Percentiles rank a stretch among this genome's conserved stretches.
These are phyloP conservation scores for Xenosphaeropsis pyriputrescens DNA, from an alignment of 2,329 filamentous ascomycete species.

Conservation along the genomic window DNA sequence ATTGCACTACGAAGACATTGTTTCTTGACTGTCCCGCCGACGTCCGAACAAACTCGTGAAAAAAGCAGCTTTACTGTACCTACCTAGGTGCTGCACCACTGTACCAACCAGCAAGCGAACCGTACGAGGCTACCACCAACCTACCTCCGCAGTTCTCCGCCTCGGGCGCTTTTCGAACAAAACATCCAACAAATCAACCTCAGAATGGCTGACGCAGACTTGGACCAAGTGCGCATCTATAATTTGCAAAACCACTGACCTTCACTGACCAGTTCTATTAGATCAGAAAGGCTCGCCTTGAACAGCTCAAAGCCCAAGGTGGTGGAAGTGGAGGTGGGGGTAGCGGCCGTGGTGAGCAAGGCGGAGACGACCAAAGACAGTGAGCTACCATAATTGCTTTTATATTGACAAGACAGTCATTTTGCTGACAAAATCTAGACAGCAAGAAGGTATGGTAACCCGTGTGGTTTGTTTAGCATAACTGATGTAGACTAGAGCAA, in stretches of 20 bases:
- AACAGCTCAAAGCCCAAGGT: slow-evolving; percentile 73
- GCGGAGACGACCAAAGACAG: slow-evolving; percentile 51
- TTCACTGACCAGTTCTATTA: slow-evolving; percentile 21
- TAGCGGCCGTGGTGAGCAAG: slow-evolving; percentile 28
- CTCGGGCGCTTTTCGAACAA: background rate
- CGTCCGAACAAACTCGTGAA: too few species aligned
- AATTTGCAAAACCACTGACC: background rate
- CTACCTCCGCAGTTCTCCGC: too few species aligned
- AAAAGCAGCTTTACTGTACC: too few species aligned
- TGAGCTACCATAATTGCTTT: slow-evolving; percentile 20
- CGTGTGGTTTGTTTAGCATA: background rate
- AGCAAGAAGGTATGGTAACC: slow-evolving; percentile 27
- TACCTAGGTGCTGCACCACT: too few species aligned
- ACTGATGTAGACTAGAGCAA: slow-evolving; percentile 43
- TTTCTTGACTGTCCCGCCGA: too few species aligned
- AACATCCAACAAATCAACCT: background rate
- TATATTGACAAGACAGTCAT: background rate
- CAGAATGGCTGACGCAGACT: slow-evolving; percentile 48
- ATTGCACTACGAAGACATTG: too few species aligned
- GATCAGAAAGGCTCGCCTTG: slow-evolving; percentile 84
- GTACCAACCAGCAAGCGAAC: too few species aligned
- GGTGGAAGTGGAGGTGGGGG: slow-evolving; percentile 32
- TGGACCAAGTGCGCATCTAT: slow-evolving; percentile 36
- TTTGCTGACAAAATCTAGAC: slow-evolving; percentile 15
- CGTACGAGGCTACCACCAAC: too few species aligned